phyloP scores from a whole-genome alignment of 2,329 filamentous ascomycete genomes.

The Colletotrichum cereale region DNA sequence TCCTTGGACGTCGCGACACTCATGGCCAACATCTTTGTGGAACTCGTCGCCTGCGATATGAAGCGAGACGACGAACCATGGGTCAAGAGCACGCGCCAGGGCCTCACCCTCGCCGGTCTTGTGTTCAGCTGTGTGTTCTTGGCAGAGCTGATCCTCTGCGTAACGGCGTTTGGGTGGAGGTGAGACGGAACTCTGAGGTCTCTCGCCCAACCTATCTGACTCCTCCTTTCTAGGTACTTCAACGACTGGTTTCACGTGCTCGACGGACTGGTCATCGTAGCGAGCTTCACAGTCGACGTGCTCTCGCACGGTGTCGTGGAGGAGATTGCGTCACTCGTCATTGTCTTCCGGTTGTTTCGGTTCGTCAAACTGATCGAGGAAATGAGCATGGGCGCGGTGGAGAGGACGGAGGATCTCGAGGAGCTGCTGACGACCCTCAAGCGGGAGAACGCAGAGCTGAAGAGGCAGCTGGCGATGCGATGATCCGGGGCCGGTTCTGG shows the following conservation, averaged over 20 bases:
- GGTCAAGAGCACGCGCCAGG: conserved; percentile 53
- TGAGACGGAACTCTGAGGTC: conserved; percentile 51
- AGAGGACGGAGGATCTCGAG: conserved; percentile 71
- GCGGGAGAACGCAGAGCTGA: conserved; percentile 57
- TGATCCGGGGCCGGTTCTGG: background rate
- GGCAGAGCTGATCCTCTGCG: conserved; percentile 68
- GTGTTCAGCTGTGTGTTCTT: conserved; percentile 75
- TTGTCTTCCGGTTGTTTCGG: conserved; percentile 76
- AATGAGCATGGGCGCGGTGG: conserved; percentile 71
- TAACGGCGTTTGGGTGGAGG: conserved; percentile 72
- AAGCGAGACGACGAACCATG: conserved; percentile 55
- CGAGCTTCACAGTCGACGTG: conserved; percentile 72
- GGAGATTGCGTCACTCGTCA: conserved; percentile 75
- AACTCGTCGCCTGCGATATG: conserved; percentile 62
- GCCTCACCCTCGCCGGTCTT: conserved; percentile 65
- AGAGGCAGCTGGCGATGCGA: conserved; percentile 37
- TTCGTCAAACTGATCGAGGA: conserved; percentile 80
- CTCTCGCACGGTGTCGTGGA: conserved; percentile 69
- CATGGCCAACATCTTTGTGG: conserved; percentile 61
- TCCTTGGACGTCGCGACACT: conserved; percentile 60
- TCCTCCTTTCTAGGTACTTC: conserved; percentile 62
- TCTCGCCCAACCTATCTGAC: conserved; percentile 34
- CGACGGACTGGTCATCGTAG: conserved; percentile 72
- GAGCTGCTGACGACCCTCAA: conserved; percentile 64
- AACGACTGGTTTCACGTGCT: conserved; percentile 71